A percentile compares a stretch with the other conserved stretches of the same genome.
These are phyloP conservation scores for Chaetomiaceae sp. DNA, from an alignment of 2,329 filamentous ascomycete genomes.

Conservation along the genomic window DNA sequence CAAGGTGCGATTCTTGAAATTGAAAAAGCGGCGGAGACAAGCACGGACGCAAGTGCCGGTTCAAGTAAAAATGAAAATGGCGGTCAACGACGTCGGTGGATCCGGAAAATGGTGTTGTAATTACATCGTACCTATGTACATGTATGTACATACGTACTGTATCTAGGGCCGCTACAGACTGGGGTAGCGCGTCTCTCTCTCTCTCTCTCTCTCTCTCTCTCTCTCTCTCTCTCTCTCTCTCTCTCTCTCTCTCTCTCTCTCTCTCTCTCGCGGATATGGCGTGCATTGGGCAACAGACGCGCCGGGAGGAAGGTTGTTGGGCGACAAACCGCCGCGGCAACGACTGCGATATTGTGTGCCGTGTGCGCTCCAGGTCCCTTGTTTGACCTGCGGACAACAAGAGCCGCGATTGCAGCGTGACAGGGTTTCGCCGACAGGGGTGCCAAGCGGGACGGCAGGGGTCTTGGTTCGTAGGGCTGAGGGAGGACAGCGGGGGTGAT, in stretches of 20 bases:
- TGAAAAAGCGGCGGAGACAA: neutral
- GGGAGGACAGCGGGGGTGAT: neutral
- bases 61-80: neutral
- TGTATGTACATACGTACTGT: no score
- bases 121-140: no score
- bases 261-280: no score
- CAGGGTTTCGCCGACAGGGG: neutral
- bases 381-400: neutral
- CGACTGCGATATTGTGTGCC: no score
- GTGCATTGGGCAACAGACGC: no score
- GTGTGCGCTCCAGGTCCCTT: neutral
- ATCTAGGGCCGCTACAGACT: neutral
- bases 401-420: neutral
- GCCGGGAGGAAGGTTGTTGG: neutral
- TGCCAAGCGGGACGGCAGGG: neutral
- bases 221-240: no score
- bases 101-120: no score
- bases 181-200: no score
- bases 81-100: conserved; percentile 1
- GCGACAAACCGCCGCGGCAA: neutral
- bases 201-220: no score
- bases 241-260: no score
- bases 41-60: neutral
- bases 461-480: conserved; percentile 15
- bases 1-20: neutral